Percentiles rank a stretch among this genome's conserved stretches.
phyloP scores from a whole-genome alignment of 2,329 filamentous ascomycete genomes.

The Hypoxylon sp. region DNA sequence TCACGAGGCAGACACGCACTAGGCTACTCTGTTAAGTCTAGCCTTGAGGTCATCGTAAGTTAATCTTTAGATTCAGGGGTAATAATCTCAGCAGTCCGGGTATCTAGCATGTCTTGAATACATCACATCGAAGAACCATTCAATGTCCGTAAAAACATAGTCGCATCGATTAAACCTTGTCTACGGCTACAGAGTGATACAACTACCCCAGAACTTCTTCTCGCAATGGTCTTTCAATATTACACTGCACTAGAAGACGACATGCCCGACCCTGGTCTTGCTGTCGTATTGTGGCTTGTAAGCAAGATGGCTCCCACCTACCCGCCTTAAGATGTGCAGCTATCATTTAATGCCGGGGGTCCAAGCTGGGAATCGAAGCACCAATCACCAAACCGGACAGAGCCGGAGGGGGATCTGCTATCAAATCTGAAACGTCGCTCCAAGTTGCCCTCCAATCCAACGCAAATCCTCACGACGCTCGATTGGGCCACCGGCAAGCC shows the following conservation, averaged over 20 bases:
- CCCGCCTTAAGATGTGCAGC: constrained; percentile 41
- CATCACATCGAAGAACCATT: constrained; percentile 15
- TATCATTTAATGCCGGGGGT: constrained; percentile 40
- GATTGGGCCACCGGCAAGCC: constrained; percentile 38
- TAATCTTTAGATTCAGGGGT: constrained; percentile 33
- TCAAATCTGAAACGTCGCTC: constrained; percentile 47
- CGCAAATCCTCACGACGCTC: constrained; percentile 34
- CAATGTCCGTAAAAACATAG: constrained; percentile 7
- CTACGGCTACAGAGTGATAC: constrained; percentile 16
- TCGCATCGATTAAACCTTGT: constrained; percentile 16
- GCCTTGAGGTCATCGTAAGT: constrained; percentile 13
- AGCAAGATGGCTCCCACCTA: constrained; percentile 25
- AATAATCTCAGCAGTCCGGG: constrained; percentile 5
- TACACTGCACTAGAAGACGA: constrained; percentile 2
- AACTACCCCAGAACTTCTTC: constrained; percentile 28
- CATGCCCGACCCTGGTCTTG: constrained; percentile 18
- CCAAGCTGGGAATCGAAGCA: constrained; percentile 28
- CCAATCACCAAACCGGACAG: constrained; percentile 36
- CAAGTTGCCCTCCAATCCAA: constrained; percentile 41
- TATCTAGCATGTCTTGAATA: constrained; percentile 11
- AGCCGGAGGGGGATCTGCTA: constrained; percentile 39
- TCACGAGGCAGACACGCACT: constrained; percentile 33
- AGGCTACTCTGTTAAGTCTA: constrained; percentile 5
- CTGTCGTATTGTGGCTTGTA: constrained; percentile 35
- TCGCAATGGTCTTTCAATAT: constrained; percentile 21